These are phyloP conservation scores for Tetrahymena malaccensis DNA, from an alignment of 73 alveolate species.

Conservation along the genomic window DNA sequence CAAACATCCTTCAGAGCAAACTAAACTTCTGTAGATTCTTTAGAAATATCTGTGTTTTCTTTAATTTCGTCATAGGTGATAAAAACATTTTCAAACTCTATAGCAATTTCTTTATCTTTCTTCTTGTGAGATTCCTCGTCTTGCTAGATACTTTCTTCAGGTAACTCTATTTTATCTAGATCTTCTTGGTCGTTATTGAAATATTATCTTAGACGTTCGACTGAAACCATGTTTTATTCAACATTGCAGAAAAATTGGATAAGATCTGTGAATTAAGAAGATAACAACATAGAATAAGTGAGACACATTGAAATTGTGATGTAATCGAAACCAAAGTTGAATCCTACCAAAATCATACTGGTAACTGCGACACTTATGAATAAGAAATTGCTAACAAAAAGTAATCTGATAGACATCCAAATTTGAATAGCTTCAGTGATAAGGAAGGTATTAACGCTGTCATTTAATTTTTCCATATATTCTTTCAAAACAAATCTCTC, in stretches of 20 bases:
- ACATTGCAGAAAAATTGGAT: constrained; percentile 13
- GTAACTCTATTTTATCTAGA: neutral
- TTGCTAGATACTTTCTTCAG: neutral
- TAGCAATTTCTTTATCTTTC: neutral
- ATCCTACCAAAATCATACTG: neutral
- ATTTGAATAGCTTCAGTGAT: constrained; percentile 14
- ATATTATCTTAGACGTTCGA: constrained; percentile 33
- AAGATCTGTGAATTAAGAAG: constrained; percentile 14
- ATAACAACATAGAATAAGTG: constrained; percentile 18
- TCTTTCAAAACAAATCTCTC: neutral
- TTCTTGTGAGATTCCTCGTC: neutral
- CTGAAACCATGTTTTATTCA: constrained; percentile 33
- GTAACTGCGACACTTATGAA: constrained; percentile 26
- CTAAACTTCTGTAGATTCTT: neutral
- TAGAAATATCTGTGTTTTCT: neutral
- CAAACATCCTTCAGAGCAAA: constrained; percentile 26
- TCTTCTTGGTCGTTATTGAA: constrained; percentile 16
- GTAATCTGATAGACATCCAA: constrained; percentile 32
- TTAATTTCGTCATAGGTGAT: constrained; percentile 34
- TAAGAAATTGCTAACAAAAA: constrained; percentile 20
- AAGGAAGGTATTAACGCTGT: constrained; percentile 5
- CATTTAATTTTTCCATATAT: constrained; percentile 15
- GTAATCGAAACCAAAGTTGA: constrained; percentile 4
- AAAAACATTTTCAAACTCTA: constrained; percentile 17
- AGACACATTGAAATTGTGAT: constrained; percentile 26